Evolutionary conservation across 257 asterid genomes (phyloP), one percentile per base, ranked within the genome.

Genomic region (Solanum paucissectum): DNA sequence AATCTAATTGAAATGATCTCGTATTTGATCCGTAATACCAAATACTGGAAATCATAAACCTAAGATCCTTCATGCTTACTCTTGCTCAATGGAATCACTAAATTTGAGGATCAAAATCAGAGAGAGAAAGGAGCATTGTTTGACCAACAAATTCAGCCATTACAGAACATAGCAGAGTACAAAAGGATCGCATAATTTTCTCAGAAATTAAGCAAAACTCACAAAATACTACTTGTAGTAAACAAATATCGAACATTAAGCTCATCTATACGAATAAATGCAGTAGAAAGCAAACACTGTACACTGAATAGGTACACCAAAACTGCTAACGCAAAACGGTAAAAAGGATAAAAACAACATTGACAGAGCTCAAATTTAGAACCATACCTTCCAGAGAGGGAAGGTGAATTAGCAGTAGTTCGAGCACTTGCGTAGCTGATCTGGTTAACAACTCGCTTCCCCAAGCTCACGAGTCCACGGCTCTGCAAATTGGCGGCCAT

Each of bases 401-500:
- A 64, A 88, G 91, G 89, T 85, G 83, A 25, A 34, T 58, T 77
- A 82, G 86, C 73, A 27, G 86, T 12, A 42, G 42, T 49, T 52
- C 88, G 84, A n/a, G 27, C 36, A 72, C 37, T 86, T 49, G 93
- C 32, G 86, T 32, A 76, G 66, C 87, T 89, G 89, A 93, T 90
- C 91, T 83, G 91, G 87, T 88, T 44, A 14, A 89, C 84, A 36
- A 94, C 85, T 84, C 92, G 94, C 87, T 90, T 94, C 37, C 93
- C 96, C 37, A 93, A 86, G 89, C 76, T 90, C 86, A 91, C 91
- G 89, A 94, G 85, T 90, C 88, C 85, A 69, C 91, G 90, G 42
- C 89, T 77, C 91, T 89, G 93, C 90, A 92, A 87, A 91, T 90
- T 91, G 91, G 94, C 92, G 87, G 97, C 97, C 97, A 94, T 94